Evolutionary conservation across 2,329 filamentous ascomycete species (phyloP).

Genomic region (Aspergillus niger): DNA sequence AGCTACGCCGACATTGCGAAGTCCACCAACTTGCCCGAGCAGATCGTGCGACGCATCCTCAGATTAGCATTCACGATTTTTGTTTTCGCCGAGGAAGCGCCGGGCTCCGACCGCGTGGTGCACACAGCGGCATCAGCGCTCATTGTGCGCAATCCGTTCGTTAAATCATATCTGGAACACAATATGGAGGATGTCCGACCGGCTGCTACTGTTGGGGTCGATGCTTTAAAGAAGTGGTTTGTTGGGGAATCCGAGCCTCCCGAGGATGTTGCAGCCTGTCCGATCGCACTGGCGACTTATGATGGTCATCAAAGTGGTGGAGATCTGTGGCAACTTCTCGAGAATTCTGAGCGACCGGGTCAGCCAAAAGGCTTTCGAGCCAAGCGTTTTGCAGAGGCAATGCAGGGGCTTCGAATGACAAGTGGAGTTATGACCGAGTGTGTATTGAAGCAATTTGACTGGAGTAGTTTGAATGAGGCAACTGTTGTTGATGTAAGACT

Average conservation of each 20-base stretch:
- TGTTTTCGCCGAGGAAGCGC: background rate
- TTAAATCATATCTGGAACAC: background rate
- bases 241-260: background rate
- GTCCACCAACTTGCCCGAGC: background rate
- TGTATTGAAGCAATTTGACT: background rate
- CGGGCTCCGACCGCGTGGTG: background rate
- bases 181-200: background rate
- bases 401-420: background rate
- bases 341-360: background rate
- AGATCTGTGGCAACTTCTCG: background rate
- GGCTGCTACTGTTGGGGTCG: background rate
- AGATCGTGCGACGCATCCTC: background rate
- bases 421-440: background rate
- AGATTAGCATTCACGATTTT: background rate
- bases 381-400: background rate
- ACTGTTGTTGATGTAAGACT: background rate
- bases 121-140: background rate
- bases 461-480: background rate
- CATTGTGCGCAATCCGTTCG: background rate
- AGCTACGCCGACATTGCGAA: conserved; percentile 1
- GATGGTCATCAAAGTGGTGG: background rate
- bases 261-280: background rate
- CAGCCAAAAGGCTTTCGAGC: background rate
- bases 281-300: background rate
- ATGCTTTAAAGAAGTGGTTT: background rate